phyloP scores from a whole-genome alignment of 2,329 filamentous ascomycete species.

The Colletotrichum sublineola region DNA sequence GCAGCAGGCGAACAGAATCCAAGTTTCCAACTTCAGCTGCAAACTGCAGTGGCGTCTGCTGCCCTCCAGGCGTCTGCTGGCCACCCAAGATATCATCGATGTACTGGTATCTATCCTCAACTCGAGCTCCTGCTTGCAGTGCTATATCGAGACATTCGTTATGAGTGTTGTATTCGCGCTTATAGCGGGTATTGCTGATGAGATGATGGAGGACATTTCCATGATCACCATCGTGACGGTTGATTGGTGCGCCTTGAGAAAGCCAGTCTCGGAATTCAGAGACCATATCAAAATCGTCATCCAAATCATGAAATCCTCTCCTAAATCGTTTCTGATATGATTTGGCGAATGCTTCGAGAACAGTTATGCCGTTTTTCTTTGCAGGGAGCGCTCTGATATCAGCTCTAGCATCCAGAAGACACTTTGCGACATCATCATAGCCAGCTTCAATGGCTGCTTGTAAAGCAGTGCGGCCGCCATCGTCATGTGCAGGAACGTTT shows the following conservation, averaged over 20 bases:
- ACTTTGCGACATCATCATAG: fast-evolving
- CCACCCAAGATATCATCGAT: no score
- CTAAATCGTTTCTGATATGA: no score
- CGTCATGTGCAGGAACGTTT: background rate
- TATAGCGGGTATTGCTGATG: no score
- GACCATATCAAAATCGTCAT: no score
- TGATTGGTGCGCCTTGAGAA: background rate
- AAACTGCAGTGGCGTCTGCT: conserved; percentile 10
- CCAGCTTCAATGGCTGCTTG: background rate
- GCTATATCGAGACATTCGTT: background rate
- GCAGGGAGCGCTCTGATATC: background rate
- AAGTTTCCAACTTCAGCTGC: background rate
- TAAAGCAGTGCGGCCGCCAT: conserved; percentile 5
- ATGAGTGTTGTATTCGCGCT: no score
- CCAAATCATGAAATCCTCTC: no score
- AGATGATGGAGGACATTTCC: background rate
- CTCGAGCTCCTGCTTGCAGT: background rate
- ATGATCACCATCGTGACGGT: background rate
- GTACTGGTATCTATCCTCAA: no score
- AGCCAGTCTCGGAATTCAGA: background rate
- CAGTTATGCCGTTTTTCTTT: background rate
- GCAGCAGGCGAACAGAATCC: background rate
- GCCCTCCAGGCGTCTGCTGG: no score
- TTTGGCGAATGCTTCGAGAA: background rate
- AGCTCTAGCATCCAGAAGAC: background rate